Conservation (phyloP, 2,329 filamentous ascomycete species). For the Phaeosphaeriaceae sp. region DNA sequence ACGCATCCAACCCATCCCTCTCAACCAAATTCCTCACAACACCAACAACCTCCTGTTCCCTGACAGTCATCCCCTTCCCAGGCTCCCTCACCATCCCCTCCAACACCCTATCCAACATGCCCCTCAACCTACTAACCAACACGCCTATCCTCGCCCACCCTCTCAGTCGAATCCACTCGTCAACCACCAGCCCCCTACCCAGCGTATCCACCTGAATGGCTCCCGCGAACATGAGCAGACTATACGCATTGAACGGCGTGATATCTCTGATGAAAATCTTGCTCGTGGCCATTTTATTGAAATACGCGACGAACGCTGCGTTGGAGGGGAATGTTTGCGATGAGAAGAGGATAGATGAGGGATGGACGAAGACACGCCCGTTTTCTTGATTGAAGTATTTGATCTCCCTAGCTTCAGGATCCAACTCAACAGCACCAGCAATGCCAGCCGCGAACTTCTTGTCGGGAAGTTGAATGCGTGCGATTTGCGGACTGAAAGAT, state of each 20-base stretch:
- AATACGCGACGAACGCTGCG: constrained; percentile 85
- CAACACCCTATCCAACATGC: constrained; percentile 86
- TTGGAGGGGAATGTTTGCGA: constrained; percentile 78
- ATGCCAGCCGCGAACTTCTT: constrained; percentile 92
- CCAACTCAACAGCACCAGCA: constrained; percentile 88
- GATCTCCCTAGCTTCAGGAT: constrained; percentile 90
- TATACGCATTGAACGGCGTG: constrained; percentile 92
- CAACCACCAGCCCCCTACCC: constrained; percentile 85
- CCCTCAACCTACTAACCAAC: constrained; percentile 79
- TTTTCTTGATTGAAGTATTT: constrained; percentile 76
- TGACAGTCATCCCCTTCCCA: constrained; percentile 59
- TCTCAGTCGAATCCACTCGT: constrained; percentile 85
- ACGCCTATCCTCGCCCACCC: constrained; percentile 97
- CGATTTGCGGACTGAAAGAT: constrained; percentile 77
- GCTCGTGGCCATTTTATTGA: constrained; percentile 87
- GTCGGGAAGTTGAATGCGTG: constrained; percentile 90
- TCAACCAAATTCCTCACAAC: constrained; percentile 84
- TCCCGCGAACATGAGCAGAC: constrained; percentile 86
- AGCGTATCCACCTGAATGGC: constrained; percentile 85
- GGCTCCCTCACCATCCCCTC: constrained; percentile 82
- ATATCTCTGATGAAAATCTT: constrained; percentile 93
- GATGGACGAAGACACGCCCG: constrained; percentile 87
- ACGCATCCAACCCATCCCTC: constrained; percentile 81
- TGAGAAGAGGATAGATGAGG: constrained; percentile 84
- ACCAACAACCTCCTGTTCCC: constrained; percentile 71